These are phyloP conservation scores for Triangularia verruculosa DNA, from an alignment of 2,329 filamentous ascomycete genomes.

Conservation along the genomic window DNA sequence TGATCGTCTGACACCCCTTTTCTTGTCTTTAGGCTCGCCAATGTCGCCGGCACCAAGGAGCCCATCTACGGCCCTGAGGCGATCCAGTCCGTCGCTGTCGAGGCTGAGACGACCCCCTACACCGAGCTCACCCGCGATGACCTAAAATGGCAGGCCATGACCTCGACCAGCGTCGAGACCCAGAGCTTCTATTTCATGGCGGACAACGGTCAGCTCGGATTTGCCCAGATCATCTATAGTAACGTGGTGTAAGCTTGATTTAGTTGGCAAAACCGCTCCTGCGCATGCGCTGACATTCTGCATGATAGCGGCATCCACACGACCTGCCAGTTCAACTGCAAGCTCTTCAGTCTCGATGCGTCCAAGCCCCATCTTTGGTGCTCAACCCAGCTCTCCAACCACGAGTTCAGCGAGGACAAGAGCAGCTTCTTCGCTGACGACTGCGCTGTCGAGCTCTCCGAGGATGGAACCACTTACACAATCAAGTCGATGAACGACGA, in stretches of 20 bases:
- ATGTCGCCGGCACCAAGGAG: slow-evolving; percentile 93
- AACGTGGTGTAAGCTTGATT: slow-evolving; percentile 74
- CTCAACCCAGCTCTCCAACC: slow-evolving; percentile 73
- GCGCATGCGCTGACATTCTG: slow-evolving; percentile 21
- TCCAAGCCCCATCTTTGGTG: slow-evolving; percentile 78
- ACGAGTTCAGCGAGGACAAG: slow-evolving; percentile 81
- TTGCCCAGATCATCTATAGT: slow-evolving; percentile 94
- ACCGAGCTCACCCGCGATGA: slow-evolving; percentile 76
- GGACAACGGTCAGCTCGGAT: slow-evolving; percentile 71
- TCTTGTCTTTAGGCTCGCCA: slow-evolving; percentile 51
- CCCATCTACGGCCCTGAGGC: slow-evolving; percentile 90
- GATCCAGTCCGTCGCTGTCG: slow-evolving; percentile 79
- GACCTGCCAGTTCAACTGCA: slow-evolving; percentile 90
- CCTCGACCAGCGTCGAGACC: slow-evolving; percentile 88
- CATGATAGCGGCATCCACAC: slow-evolving; percentile 73
- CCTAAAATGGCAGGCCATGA: slow-evolving; percentile 77
- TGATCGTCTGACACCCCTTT: slow-evolving; percentile 22
- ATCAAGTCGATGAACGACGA: slow-evolving; percentile 89
- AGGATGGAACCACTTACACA: slow-evolving; percentile 76
- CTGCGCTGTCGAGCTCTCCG: slow-evolving; percentile 79
- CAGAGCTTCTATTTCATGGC: slow-evolving; percentile 89
- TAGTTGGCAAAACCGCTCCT: background rate
- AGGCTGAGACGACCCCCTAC: slow-evolving; percentile 74
- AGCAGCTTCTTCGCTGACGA: slow-evolving; percentile 82
- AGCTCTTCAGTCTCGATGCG: slow-evolving; percentile 77